Evolutionary conservation across 257 asterid species (phyloP), one percentile per base, ranked within the genome.

Genomic region (Dorcoceras hygrometricum): DNA sequence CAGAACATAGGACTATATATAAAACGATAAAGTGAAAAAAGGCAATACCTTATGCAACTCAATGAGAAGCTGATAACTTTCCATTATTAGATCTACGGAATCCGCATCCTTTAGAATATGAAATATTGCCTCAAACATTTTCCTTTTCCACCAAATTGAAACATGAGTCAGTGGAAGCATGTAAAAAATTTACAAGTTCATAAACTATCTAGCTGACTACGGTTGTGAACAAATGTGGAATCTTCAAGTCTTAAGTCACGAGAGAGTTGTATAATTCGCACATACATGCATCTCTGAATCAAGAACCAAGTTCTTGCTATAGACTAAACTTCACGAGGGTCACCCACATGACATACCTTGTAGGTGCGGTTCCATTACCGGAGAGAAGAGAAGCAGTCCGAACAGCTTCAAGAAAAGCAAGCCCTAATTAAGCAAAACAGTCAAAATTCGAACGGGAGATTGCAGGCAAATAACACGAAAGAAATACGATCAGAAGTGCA

Each of bases 391-490:
- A 84, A 76, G 89, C 89, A 65, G 91, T 79, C 66, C 96, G 93
- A 73, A 92, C 93, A 62, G 98, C 98, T 75, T 89, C 95, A 29
- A 92, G 84, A 76, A 84, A 92, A 72, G 90, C 83, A 75, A 84
- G 89, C 55, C 91, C 98, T 92, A 58, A 31, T 25, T 79, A 34
- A 63, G 26, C 72, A 61, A 12, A 18, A 23, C 46, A 10, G 57
- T 39, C 20, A 27, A 54, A 61, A 51, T 32, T 14, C 27, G 66
- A 50, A 36, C 62, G 22, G 9, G 59, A 51, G 18, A 2, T 26
- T 20, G 20, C 1, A 27, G 24, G 11, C 58, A 64, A 25, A 53
- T 25, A 12, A 10, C 24, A 8, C 7, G 26, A 4, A 69, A n/a
- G n/a, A n/a, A 34, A 24, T 3, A 27, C 8, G 43, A 27, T 20